Evolutionary conservation across 352 stramenopile species (phyloP).

Genomic region (Phytophthora colocasiae): DNA sequence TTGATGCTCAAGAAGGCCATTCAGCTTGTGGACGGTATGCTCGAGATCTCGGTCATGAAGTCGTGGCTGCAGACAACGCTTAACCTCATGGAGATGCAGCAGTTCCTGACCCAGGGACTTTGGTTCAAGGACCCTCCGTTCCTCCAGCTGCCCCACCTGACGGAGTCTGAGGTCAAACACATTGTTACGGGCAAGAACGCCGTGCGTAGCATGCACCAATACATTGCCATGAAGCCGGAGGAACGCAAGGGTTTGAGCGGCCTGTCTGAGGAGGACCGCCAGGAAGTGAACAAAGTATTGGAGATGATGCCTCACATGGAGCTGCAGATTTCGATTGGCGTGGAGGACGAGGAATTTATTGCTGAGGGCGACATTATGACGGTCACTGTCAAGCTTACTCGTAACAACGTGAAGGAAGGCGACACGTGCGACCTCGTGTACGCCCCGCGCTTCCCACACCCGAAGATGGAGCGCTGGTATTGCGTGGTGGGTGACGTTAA

Average conservation of each 20-base stretch:
- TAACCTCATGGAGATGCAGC: constrained; percentile 97
- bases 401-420: constrained; percentile 96
- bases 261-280: constrained; percentile 91
- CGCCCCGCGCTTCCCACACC: constrained; percentile 95
- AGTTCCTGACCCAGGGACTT: constrained; percentile 97
- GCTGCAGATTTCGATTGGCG: constrained; percentile 91
- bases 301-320: constrained; percentile 96
- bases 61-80: constrained; percentile 95
- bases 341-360: constrained; percentile 94
- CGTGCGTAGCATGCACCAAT: constrained; percentile 94
- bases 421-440: constrained; percentile 96
- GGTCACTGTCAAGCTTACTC: constrained; percentile 95
- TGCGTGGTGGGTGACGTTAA: constrained; percentile 95
- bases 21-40: constrained; percentile 98
- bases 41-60: constrained; percentile 97
- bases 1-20: constrained; percentile 96
- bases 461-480: constrained; percentile 97
- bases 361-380: constrained; percentile 99
- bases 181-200: constrained; percentile 93
- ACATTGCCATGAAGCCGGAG: constrained; percentile 91
- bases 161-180: constrained; percentile 92
- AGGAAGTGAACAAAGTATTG: constrained; percentile 94
- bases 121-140: constrained; percentile 94
- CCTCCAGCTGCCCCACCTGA: constrained; percentile 93
- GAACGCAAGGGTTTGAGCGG: constrained; percentile 94